phyloP scores from a whole-genome alignment of 306 rosid genomes.

The Gynostemma pentaphyllum region DNA sequence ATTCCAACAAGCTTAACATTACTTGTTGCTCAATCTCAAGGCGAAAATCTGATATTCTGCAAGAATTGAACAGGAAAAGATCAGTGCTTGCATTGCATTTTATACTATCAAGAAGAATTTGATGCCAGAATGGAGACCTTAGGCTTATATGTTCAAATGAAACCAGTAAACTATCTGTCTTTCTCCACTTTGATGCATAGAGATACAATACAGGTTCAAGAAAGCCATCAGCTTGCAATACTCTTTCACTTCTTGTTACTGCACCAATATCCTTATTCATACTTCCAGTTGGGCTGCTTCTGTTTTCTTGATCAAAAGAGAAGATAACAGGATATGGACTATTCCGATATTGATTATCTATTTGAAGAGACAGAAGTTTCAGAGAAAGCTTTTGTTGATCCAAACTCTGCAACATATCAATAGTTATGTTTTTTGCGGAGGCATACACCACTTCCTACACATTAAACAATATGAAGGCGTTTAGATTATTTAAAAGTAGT shows the following conservation, averaged over 20 bases:
- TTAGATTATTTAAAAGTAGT: not conserved
- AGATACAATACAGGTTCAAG: slow-evolving; percentile 53
- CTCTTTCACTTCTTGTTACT: slow-evolving; percentile 30
- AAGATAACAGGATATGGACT: slow-evolving; percentile 86
- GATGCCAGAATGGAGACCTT: slow-evolving; percentile 39
- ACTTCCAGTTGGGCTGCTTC: slow-evolving; percentile 25
- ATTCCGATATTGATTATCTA: slow-evolving; percentile 83
- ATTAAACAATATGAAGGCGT: slow-evolving; percentile 8
- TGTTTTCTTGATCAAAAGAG: slow-evolving; percentile 56
- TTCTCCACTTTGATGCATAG: slow-evolving; percentile 85
- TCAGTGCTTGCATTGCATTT: slow-evolving; percentile 11
- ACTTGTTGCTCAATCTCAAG: slow-evolving; percentile 93
- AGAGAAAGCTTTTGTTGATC: slow-evolving; percentile 68
- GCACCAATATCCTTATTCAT: slow-evolving; percentile 30
- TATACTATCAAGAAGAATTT: slow-evolving; percentile 9
- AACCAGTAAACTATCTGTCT: slow-evolving; percentile 71
- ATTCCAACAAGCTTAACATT: slow-evolving; percentile 75
- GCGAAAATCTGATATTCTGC: slow-evolving; percentile 76
- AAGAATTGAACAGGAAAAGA: slow-evolving; percentile 22
- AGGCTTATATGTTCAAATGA: slow-evolving; percentile 77
- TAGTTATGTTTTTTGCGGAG: slow-evolving; percentile 47
- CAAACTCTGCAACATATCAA: slow-evolving; percentile 67
- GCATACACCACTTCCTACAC: slow-evolving; percentile 77
- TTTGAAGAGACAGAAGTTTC: slow-evolving; percentile 55
- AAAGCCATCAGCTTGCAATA: slow-evolving; percentile 33